phyloP scores from a whole-genome alignment of 1,284 basidiomycete species.

The Malassezia japonica region DNA sequence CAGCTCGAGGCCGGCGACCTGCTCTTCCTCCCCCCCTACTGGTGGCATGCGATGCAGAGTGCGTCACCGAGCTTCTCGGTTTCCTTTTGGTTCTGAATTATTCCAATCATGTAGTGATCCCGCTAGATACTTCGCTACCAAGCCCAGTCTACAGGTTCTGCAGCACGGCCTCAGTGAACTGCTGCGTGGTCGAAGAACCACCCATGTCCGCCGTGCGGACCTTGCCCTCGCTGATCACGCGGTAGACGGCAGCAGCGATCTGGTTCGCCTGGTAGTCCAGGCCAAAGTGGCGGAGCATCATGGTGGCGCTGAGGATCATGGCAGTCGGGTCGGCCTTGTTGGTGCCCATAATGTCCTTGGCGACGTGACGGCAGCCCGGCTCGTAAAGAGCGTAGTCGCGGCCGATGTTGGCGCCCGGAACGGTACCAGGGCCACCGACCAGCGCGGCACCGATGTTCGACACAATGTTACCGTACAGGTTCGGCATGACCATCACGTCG shows the following conservation, averaged over 20 bases:
- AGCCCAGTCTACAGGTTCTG: slow-evolving; percentile 25
- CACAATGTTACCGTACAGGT: slow-evolving; percentile 88
- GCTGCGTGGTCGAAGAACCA: slow-evolving; percentile 52
- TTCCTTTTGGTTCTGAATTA: slow-evolving; percentile 15
- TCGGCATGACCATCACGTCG: slow-evolving; percentile 99
- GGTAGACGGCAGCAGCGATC: slow-evolving; percentile 85
- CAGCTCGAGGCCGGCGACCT: slow-evolving; percentile 21
- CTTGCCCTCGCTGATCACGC: slow-evolving; percentile 79
- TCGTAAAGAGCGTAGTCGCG: slow-evolving; percentile 96
- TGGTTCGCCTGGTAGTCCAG: slow-evolving; percentile 89
- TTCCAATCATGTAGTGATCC: too few relatives aligned
- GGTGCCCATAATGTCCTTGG: slow-evolving; percentile 93
- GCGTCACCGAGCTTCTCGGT: slow-evolving; percentile 11
- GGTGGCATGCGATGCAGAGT: slow-evolving; percentile 24
- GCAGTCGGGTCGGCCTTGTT: slow-evolving; percentile 96
- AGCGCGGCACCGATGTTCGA: slow-evolving; percentile 97
- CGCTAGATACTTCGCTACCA: neutral
- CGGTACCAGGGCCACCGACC: slow-evolving; percentile 93
- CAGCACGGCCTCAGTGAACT: slow-evolving; percentile 47
- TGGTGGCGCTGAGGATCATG: slow-evolving; percentile 93
- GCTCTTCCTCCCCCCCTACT: slow-evolving; percentile 21
- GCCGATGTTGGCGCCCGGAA: slow-evolving; percentile 96
- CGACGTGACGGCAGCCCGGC: slow-evolving; percentile 96
- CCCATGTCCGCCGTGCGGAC: slow-evolving; percentile 92
- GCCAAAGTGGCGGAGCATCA: slow-evolving; percentile 98